Evolutionary conservation across 2,329 filamentous ascomycete species (phyloP).

Genomic region (Exophiala phaeomuriformis): DNA sequence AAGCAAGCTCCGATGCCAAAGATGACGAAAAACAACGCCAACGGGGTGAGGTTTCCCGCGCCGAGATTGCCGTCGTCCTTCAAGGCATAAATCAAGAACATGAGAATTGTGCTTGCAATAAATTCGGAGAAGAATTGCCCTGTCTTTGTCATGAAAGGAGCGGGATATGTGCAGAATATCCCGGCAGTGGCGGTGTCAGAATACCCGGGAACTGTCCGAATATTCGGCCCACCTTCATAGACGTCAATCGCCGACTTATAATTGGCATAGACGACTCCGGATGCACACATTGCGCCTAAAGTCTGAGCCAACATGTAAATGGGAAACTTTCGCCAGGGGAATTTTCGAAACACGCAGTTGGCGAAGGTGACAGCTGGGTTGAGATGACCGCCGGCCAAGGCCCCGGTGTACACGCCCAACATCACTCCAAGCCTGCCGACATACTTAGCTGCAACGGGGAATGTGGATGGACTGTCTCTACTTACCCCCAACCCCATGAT

Average conservation of each 20-base stretch:
- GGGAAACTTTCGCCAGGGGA: conserved; percentile 63
- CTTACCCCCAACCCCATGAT: conserved; percentile 45
- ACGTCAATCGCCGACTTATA: conserved; percentile 58
- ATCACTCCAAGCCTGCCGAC: conserved; percentile 54
- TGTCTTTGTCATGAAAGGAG: conserved; percentile 53
- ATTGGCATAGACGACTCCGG: conserved; percentile 55
- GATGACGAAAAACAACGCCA: conserved; percentile 63
- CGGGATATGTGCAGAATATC: conserved; percentile 67
- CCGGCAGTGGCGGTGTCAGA: conserved; percentile 54
- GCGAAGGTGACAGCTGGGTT: conserved; percentile 65
- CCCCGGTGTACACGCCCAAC: conserved; percentile 57
- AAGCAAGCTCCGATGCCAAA: conserved; percentile 67
- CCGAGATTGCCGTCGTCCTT: conserved; percentile 45
- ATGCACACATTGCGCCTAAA: conserved; percentile 59
- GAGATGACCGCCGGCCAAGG: conserved; percentile 58
- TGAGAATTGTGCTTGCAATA: conserved; percentile 58
- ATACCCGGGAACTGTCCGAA: conserved; percentile 53
- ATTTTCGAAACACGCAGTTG: conserved; percentile 60
- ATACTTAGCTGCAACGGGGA: not conserved
- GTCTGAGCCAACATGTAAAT: conserved; percentile 60
- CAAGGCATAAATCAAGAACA: conserved; percentile 65
- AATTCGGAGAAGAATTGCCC: conserved; percentile 68
- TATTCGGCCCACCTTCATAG: conserved; percentile 51
- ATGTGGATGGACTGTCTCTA: not conserved
- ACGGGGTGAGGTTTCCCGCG: conserved; percentile 51